Evolutionary conservation across 75 land plant species (phyloP).

Genomic region (Picea sitchensis): DNA sequence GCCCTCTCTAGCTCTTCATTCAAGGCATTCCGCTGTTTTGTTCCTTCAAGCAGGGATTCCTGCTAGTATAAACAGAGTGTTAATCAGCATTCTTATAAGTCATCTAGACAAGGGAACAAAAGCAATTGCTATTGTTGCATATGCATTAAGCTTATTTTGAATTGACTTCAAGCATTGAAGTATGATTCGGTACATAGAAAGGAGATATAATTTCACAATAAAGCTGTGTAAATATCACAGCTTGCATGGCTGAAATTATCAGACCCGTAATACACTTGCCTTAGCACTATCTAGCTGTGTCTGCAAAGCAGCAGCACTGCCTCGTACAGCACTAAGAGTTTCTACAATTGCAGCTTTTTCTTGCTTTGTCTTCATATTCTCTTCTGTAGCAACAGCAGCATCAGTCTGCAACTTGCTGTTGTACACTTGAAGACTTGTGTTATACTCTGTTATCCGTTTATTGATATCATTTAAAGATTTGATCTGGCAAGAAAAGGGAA

Average conservation of each 20-base stretch:
- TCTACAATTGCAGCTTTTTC: slow-evolving; percentile 34
- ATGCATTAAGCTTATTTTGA: background rate
- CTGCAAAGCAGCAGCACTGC: slow-evolving; percentile 28
- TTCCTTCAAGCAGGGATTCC: slow-evolving; percentile 18
- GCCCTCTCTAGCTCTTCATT: slow-evolving; percentile 17
- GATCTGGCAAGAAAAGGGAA: slow-evolving; percentile 11
- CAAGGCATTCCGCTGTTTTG: slow-evolving; percentile 8
- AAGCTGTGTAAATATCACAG: background rate
- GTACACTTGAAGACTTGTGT: slow-evolving; percentile 32
- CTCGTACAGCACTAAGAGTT: slow-evolving; percentile 25
- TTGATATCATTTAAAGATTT: slow-evolving; percentile 28
- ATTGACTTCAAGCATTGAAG: background rate
- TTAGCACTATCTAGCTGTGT: slow-evolving; percentile 28
- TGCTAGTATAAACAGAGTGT: slow-evolving; percentile 3
- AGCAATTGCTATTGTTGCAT: background rate
- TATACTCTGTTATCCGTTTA: slow-evolving; percentile 29
- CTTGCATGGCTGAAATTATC: no score
- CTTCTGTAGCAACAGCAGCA: slow-evolving; percentile 33
- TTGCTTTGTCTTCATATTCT: slow-evolving; percentile 30
- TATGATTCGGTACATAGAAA: background rate
- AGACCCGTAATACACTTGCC: slow-evolving; percentile 5
- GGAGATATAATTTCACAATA: background rate
- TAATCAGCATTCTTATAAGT: background rate
- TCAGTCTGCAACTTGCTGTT: slow-evolving; percentile 34
- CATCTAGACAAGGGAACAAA: background rate